These are phyloP conservation scores for Corinectria fuckeliana DNA, from an alignment of 2,329 filamentous ascomycete genomes.

Conservation along the genomic window DNA sequence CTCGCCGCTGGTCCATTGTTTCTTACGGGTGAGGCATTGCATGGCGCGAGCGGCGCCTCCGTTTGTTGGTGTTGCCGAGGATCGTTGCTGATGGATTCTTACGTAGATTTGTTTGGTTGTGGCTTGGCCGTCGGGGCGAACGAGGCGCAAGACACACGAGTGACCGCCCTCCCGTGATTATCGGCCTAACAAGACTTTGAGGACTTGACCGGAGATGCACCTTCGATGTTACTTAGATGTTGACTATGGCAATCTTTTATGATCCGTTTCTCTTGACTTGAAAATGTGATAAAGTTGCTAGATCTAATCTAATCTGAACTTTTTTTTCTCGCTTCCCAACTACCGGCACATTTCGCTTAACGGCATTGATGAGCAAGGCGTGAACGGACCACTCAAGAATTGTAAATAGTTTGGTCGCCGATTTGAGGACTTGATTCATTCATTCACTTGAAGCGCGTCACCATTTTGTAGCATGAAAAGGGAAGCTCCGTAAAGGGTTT, in stretches of 20 bases:
- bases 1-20: slow-evolving; percentile 49
- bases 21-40: background rate
- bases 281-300: background rate
- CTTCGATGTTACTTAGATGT: background rate
- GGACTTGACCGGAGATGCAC: background rate
- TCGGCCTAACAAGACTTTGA: background rate
- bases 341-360: background rate
- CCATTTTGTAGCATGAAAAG: background rate
- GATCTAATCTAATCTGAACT: background rate
- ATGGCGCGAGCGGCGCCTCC: background rate
- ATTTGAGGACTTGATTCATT: too few relatives aligned
- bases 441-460: background rate
- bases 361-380: background rate
- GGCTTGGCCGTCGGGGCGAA: background rate
- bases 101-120: background rate
- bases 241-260: background rate
- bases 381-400: background rate
- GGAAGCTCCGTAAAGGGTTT: slow-evolving; percentile 21
- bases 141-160: background rate
- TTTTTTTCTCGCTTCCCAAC: background rate
- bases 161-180: background rate
- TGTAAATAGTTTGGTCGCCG: too few relatives aligned
- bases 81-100: background rate
- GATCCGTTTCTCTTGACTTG: background rate
- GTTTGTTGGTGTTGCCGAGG: background rate